Base-by-base conservation (phyloP, 352 stramenopile species). In the Hyaloperonospora brassicae region DNA sequence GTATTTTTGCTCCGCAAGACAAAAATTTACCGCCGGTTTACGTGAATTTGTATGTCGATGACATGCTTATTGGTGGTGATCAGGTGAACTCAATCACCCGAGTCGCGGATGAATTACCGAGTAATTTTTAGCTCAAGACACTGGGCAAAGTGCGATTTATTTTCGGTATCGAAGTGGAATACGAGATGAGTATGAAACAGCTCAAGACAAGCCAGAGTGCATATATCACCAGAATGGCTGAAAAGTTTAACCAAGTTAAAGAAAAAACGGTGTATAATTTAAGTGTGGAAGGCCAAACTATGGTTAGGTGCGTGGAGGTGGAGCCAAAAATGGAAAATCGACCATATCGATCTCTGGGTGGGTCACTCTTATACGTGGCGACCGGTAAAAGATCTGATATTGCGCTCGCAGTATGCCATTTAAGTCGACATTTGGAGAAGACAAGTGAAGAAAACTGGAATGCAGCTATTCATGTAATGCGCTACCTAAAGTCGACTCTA, bases 401-500 rank as follows among this genome's bases (percentile, higher is more conserved):
- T 47, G 51, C 58, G 1, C 70, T 63, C 23, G 50, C 47, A 30
- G 38, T 55, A 3, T 23, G 35, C 21, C 27, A 39, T 14, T 13
- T 55, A n/a, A 47, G 38, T 24, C 42, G 38, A 38, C 39, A 35
- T 23, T 46, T 21, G 23, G 22, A 46, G 10, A 23, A 21, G 12
- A 21, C 48, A 30, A 47, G 12, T 12, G 39, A 35, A 21, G 13
- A 27, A 14, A 35, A 68, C 34, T 70, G 55, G 64, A 57, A 62
- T n/a, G 59, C 60, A 45, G 52, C 64, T 11, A 52, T 70, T 47
- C 42, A 52, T 1, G 45, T 66, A 5, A 39, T 70, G 9, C 63
- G 58, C 12, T 72, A 70, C 51, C 38, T 67, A 14, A 60, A 68
- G n/a, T 11, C 48, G 35, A 55, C 48, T 42, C 14, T 42, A 5